Evolutionary conservation across 1,284 basidiomycete genomes (phyloP).

Genomic region (Marasmius fiardii): DNA sequence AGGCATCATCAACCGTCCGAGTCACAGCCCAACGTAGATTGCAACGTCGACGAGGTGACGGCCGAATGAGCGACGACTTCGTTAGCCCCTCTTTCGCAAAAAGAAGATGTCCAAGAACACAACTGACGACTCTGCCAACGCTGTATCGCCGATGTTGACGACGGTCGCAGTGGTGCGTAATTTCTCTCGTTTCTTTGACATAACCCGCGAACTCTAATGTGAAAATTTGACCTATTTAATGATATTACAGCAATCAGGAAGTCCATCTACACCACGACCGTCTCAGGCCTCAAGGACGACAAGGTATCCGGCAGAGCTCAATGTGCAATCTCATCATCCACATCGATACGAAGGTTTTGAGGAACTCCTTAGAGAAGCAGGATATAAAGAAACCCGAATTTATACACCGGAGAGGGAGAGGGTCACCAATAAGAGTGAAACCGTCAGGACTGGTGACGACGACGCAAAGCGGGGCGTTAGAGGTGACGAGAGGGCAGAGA

Average conservation of each 20-base stretch:
- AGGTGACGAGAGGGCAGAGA: not conserved
- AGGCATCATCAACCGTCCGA: too few relatives aligned
- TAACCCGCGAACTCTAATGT: not conserved
- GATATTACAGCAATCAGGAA: not conserved
- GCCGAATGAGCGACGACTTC: not conserved
- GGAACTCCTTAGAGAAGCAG: constrained; percentile 78
- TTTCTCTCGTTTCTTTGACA: not conserved
- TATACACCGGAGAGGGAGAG: constrained; percentile 81
- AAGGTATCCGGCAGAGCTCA: not conserved
- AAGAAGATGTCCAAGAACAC: not conserved
- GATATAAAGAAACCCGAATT: constrained; percentile 86
- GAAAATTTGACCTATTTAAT: not conserved
- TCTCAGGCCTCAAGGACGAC: not conserved
- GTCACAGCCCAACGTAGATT: too few relatives aligned
- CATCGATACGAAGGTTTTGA: constrained; percentile 69
- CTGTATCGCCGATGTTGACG: not conserved
- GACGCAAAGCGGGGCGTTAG: not conserved
- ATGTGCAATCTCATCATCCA: not conserved
- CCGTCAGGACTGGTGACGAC: not conserved
- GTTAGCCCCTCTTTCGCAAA: not conserved
- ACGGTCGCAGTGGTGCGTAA: not conserved
- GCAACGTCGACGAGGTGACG: not conserved
- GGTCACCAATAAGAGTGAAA: constrained; percentile 15
- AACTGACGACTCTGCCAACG: not conserved
- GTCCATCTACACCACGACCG: not conserved